Evolutionary conservation across 2,329 filamentous ascomycete species (phyloP), one percentile per base, ranked within the genome.

Genomic region (Cladosporium sp.): DNA sequence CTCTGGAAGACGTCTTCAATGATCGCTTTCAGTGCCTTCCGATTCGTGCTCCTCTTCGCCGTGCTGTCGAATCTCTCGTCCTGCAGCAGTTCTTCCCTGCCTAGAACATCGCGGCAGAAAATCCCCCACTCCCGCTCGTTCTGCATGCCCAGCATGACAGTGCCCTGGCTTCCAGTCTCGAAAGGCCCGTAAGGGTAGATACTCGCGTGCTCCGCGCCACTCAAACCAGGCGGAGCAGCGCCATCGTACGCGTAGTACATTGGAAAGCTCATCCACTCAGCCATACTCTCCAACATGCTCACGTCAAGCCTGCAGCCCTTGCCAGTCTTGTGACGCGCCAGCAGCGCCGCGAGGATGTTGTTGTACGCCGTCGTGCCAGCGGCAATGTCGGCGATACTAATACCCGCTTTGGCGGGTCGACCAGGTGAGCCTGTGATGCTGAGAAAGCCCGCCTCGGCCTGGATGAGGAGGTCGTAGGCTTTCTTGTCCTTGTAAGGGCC

Each of bases 141-240:
- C 55, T 80, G 78, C 7, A 80, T 68, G 0, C 76, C 77, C 3
- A 80, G 62, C 73, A 79, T 79, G 19, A 80, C 76, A 0, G 72
- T 70, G 7, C 44, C 34, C 0, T 70, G 70, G 13, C 72, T 70
- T 0, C 73, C 73, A 0, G 76, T 73, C 32, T 70, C 64, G 40
- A 80, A 80, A 0, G 76, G 76, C 0, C 77, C 77, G 32, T 80
- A 80, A 0, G 77, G 78, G 50, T 79, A 80, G 6, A 80, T 76
- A 0, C 74, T 64, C 0, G 76, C 74, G 50, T 80, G 77, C 0
- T 74, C 71, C 0, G 77, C 76, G 1, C 77, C 77, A 0, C 69
- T 70, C 1, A 73, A 70, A 2, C 61, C 63, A 0, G 75, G 75
- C 0, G 68, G 65, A 0, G 70, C 54, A 2, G 73, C 70, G 3